These are phyloP conservation scores for Lophiostoma macrostomum DNA, from an alignment of 495 filamentous ascomycete genomes.

Conservation along the genomic window DNA sequence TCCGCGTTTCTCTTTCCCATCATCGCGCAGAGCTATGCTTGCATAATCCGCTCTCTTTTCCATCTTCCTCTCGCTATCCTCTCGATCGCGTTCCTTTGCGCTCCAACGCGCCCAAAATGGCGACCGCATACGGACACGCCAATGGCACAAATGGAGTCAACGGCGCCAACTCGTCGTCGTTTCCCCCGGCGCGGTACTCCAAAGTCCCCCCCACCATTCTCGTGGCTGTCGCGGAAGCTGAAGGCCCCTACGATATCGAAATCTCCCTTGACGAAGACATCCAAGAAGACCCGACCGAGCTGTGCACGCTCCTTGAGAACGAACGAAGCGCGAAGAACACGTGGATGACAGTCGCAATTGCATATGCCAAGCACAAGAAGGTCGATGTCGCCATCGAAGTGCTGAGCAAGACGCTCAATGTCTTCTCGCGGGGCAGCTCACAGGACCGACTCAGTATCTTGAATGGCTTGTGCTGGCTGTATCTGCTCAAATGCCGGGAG, in stretches of 20 bases:
- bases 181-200: conserved; percentile 61
- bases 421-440: conserved; percentile 64
- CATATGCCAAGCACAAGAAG: conserved; percentile 94
- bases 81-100: conserved; percentile 3
- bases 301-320: conserved; percentile 90
- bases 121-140: conserved; percentile 46
- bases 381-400: conserved; percentile 94
- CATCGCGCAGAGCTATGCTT: no score
- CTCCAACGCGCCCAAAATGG: conserved; percentile 49
- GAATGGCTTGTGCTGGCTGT: conserved; percentile 85
- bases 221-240: conserved; percentile 48
- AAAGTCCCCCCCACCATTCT: conserved; percentile 24
- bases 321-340: conserved; percentile 81
- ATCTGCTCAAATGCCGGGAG: conserved; percentile 84
- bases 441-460: conserved; percentile 85
- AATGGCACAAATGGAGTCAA: conserved; percentile 58
- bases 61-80: neutral
- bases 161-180: conserved; percentile 46
- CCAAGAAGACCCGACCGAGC: conserved; percentile 90
- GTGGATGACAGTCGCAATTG: conserved; percentile 94
- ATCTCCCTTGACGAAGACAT: conserved; percentile 85
- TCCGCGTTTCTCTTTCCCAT: no score
- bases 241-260: conserved; percentile 80
- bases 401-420: conserved; percentile 74
- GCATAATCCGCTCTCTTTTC: neutral